A percentile compares a stretch with the other conserved stretches of the same genome.
phyloP scores from a whole-genome alignment of 805 yeast genomes.

The Henningerozyma blattae region DNA sequence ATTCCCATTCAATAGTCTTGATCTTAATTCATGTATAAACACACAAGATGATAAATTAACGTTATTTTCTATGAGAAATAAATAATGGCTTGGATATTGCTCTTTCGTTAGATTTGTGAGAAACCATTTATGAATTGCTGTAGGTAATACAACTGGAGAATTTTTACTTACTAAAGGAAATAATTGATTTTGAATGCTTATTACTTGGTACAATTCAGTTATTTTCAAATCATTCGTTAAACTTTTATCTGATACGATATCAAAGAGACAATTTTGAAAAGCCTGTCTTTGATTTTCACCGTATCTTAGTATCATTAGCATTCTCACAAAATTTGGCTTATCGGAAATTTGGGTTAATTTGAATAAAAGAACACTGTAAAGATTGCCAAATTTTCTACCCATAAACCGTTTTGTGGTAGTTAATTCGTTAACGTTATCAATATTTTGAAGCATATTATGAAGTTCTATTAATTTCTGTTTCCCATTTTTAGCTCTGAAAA shows the following conservation, averaged over 20 bases:
- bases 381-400: conserved; percentile 2
- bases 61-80: conserved; percentile 15
- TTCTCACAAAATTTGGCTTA: conserved; percentile 4
- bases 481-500: no score
- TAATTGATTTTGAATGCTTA: conserved; percentile 10
- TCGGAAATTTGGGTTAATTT: conserved; percentile 1
- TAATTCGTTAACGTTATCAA: background rate
- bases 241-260: conserved; percentile 1
- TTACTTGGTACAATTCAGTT: conserved; percentile 9
- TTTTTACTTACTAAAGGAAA: conserved; percentile 7
- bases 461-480: background rate
- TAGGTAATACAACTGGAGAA: conserved; percentile 10
- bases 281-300: conserved; percentile 8
- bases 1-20: conserved; percentile 17
- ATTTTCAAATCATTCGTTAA: conserved; percentile 4
- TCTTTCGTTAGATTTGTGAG: conserved; percentile 8
- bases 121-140: conserved; percentile 19
- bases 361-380: conserved; percentile 3
- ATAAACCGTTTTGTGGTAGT: conserved; percentile 1
- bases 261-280: conserved; percentile 3
- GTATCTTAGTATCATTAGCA: conserved; percentile 6
- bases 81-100: conserved; percentile 14
- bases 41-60: conserved; percentile 10
- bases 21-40: conserved; percentile 5
- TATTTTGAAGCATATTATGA: background rate